Evolutionary conservation across 31 red algal genomes (phyloP).

Genomic region (Asparagopsis taxiformis): DNA sequence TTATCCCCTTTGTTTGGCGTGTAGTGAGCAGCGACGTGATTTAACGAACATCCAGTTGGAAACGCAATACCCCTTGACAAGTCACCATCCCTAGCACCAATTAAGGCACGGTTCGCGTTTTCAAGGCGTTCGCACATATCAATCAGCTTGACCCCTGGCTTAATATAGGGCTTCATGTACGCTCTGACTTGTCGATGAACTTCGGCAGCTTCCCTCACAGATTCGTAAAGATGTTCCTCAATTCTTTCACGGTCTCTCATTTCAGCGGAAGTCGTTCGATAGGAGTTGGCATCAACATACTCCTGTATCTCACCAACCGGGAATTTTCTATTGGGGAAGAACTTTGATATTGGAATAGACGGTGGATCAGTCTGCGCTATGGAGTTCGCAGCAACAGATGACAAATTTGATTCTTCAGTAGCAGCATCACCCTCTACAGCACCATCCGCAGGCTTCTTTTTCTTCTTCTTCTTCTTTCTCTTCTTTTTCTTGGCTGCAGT

Average conservation of each 20-base stretch:
- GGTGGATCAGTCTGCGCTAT: constrained; percentile 73
- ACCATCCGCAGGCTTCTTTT: constrained; percentile 63
- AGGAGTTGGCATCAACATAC: constrained; percentile 78
- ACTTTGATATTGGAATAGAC: constrained; percentile 65
- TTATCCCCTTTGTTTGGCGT: constrained; percentile 97
- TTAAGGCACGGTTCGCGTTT: constrained; percentile 75
- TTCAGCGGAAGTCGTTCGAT: constrained; percentile 88
- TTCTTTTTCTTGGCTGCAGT: constrained; percentile 89
- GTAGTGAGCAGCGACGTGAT: constrained; percentile 99
- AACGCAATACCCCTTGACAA: constrained; percentile 90
- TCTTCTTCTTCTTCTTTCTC: constrained; percentile 95
- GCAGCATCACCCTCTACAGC: not conserved
- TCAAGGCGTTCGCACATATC: constrained; percentile 99
- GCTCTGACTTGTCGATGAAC: constrained; percentile 88
- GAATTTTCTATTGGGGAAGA: constrained; percentile 73
- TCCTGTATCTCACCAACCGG: constrained; percentile 89
- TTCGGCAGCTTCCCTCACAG: constrained; percentile 84
- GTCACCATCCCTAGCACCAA: constrained; percentile 82
- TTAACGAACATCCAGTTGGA: constrained; percentile 98
- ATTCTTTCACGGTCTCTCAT: constrained; percentile 88
- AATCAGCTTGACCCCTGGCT: constrained; percentile 90
- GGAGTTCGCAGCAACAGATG: not conserved
- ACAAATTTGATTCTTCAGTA: not conserved
- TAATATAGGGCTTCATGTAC: constrained; percentile 92
- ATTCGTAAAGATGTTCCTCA: constrained; percentile 76